Percentiles rank a stretch among this genome's conserved stretches.
These are phyloP conservation scores for Ceratobasidium sp. DNA, from an alignment of 1,284 basidiomycete species.

Conservation along the genomic window DNA sequence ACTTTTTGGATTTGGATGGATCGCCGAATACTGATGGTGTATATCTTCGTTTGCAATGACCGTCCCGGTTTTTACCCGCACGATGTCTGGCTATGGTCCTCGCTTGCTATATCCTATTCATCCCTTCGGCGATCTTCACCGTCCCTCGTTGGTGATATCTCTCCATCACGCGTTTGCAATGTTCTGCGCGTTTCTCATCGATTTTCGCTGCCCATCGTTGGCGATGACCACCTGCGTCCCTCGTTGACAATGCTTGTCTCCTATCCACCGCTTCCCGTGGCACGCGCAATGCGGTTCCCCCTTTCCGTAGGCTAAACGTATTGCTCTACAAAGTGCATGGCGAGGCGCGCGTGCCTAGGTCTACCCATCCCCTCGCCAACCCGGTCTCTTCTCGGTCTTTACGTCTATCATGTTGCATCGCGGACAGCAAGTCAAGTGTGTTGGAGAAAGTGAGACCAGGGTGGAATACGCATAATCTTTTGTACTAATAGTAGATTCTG, in stretches of 20 bases:
- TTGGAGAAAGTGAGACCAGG: neutral
- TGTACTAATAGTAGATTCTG: constrained; percentile 40
- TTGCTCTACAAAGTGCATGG: constrained; percentile 64
- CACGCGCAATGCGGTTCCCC: constrained; percentile 5
- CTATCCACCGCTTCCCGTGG: too few relatives aligned
- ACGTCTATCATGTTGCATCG: constrained; percentile 33
- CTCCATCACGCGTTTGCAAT: too few relatives aligned
- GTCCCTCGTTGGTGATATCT: too few relatives aligned
- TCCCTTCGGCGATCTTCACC: too few relatives aligned
- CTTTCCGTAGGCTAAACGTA: constrained; percentile 58
- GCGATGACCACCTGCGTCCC: too few relatives aligned
- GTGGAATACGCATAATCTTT: constrained; percentile 8
- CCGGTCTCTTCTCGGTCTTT: constrained; percentile 9
- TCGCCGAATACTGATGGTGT: constrained; percentile 8
- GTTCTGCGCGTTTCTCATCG: too few relatives aligned
- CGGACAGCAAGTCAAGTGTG: constrained; percentile 8
- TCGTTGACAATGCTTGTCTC: too few relatives aligned
- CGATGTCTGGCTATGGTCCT: too few relatives aligned
- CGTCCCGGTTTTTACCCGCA: too few relatives aligned
- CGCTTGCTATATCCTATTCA: constrained; percentile 18
- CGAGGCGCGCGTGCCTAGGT: constrained; percentile 52
- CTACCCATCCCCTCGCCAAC: neutral
- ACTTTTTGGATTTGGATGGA: constrained; percentile 5
- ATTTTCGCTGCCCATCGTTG: too few relatives aligned
- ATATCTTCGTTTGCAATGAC: neutral